A percentile compares a stretch with the other conserved stretches of the same genome.
These are phyloP conservation scores for Nakazawaea molendinolei DNA, from an alignment of 805 yeast species.

Conservation along the genomic window DNA sequence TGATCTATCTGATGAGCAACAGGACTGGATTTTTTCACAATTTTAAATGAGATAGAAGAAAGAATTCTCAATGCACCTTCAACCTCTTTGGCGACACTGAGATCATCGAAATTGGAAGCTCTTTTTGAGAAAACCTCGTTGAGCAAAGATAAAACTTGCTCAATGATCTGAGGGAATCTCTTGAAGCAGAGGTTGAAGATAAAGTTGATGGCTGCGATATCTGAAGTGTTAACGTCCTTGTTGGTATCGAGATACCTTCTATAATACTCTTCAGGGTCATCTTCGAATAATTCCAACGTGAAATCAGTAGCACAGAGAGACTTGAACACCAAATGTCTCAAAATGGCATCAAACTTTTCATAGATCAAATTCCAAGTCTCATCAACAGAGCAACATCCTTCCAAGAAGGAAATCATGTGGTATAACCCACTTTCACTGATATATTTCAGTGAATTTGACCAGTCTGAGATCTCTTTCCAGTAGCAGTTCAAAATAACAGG, in stretches of 20 bases:
- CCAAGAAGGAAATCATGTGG: conserved; percentile 55
- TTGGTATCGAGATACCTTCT: conserved; percentile 59
- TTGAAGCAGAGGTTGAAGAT: conserved; percentile 30
- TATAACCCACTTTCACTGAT: conserved; percentile 55
- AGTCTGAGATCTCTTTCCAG: conserved; percentile 56
- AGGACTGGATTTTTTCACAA: conserved; percentile 45
- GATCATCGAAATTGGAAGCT: conserved; percentile 22
- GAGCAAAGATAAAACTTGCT: conserved; percentile 47
- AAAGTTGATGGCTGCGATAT: conserved; percentile 43
- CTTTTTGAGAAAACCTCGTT: conserved; percentile 34
- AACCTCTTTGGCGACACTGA: conserved; percentile 44
- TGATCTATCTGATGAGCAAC: conserved; percentile 54
- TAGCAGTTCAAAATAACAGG: conserved; percentile 63
- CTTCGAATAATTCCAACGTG: conserved; percentile 68
- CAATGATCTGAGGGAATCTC: conserved; percentile 35
- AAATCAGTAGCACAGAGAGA: conserved; percentile 63
- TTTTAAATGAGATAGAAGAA: conserved; percentile 55
- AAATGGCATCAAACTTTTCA: conserved; percentile 56
- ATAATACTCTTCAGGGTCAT: conserved; percentile 85
- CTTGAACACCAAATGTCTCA: conserved; percentile 72
- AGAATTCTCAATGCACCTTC: conserved; percentile 76
- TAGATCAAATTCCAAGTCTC: conserved; percentile 60
- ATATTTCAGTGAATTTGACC: conserved; percentile 64
- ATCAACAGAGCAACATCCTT: conserved; percentile 41
- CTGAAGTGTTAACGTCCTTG: conserved; percentile 41